phyloP scores from a whole-genome alignment of 257 asterid genomes.

The Solanum sitiens region DNA sequence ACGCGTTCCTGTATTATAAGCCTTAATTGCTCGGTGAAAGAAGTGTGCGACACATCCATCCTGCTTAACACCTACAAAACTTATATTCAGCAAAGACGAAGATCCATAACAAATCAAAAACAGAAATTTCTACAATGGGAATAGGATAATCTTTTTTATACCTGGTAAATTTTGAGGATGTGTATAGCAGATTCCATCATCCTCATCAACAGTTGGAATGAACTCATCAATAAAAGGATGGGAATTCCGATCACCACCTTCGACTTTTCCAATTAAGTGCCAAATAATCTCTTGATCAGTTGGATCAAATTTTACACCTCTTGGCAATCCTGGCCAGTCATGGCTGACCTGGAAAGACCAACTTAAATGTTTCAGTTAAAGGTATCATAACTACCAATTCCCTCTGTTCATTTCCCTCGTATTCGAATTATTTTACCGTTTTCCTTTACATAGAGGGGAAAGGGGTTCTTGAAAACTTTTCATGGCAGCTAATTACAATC shows the following conservation, averaged over 20 bases:
- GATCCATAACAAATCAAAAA: not conserved
- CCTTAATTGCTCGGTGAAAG: conserved; percentile 90
- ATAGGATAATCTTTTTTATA: conserved; percentile 2
- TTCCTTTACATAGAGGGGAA: not conserved
- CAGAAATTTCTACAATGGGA: not conserved
- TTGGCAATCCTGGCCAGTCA: conserved; percentile 96
- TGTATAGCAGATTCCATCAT: conserved; percentile 90
- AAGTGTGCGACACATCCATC: conserved; percentile 89
- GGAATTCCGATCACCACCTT: conserved; percentile 29
- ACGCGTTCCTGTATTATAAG: conserved; percentile 84
- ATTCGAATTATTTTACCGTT: not conserved
- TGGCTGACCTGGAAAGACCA: conserved; percentile 45
- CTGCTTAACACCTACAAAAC: conserved; percentile 69
- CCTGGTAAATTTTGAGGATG: conserved; percentile 96
- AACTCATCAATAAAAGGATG: conserved; percentile 85
- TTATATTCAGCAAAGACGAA: not conserved
- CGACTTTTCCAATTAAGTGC: conserved; percentile 79
- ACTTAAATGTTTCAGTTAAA: not conserved
- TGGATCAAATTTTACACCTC: conserved; percentile 95
- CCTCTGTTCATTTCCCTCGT: not conserved
- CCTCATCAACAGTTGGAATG: conserved; percentile 73
- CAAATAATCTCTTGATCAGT: conserved; percentile 77
- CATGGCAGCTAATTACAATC: not conserved
- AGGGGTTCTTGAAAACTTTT: not conserved
- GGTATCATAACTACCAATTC: not conserved